Base-by-base conservation (phyloP, 139 green algal genomes). In the Desmodesmus armatus region DNA sequence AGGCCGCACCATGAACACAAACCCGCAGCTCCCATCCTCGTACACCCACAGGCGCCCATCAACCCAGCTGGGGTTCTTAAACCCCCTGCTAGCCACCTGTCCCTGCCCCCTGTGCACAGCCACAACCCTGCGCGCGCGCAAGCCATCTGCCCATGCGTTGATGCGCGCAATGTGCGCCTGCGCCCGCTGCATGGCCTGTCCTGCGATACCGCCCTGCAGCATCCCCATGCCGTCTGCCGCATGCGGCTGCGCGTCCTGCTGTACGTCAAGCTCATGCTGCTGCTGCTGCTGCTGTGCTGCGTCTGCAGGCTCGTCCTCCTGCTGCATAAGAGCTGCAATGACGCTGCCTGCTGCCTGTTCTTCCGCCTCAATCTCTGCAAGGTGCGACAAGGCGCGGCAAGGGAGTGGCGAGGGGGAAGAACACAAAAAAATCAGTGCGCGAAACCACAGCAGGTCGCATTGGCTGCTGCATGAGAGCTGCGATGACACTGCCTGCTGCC, bases 1-100 rank as follows among this genome's bases (percentile, higher is more conserved):
- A 63, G 19, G 1, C 6, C 21, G 6, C 41, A 79, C 15, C 25
- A 72, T 31, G 29, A 82, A 90, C 69, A 88, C 25, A 49, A 90
- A 90, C 0, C 82, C 87, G 51, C 84, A 80, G 49, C 47, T 58
- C 29, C 82, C 87, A 51, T 84, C 70, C 65, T 86, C 77, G 62
- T 90, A 90, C 33, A 90, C 82, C 82, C 87, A 90, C 60, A 90
- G 72, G 37, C 82, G 31, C 0, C 87, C 87, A 27, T 86, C 82
- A 31, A 88, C 74, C 87, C 82, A 88, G 13, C 21, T 27, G 1
- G 87, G 82, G 47, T 84, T 74, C 3, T 15, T 43, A 37, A 88
- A 90, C 44, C 79, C 83, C 0, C 47, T 3, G 3, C 73, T 66
- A 41, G 87, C 87, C 25, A 90, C 40, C 19, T 62, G 76, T 1